A percentile compares a stretch with the other conserved stretches of the same genome.
phyloP scores from a whole-genome alignment of 306 rosid genomes.

The Neltuma alba region DNA sequence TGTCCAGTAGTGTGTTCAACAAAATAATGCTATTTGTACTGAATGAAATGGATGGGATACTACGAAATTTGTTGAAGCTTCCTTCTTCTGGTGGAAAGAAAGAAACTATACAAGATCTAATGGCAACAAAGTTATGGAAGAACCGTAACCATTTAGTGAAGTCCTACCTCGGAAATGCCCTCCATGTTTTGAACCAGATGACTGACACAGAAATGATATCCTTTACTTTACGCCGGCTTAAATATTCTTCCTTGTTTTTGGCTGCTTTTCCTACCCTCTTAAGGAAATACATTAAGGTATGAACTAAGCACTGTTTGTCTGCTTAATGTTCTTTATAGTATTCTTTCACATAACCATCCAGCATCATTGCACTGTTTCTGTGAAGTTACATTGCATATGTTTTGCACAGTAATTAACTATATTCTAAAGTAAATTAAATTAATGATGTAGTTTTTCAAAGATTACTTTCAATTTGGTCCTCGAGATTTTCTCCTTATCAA shows the following conservation, averaged over 20 bases:
- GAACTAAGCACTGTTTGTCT: slow-evolving; percentile 8
- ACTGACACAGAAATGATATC: slow-evolving; percentile 93
- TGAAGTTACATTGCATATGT: slow-evolving; percentile 26
- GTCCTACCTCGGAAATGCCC: slow-evolving; percentile 94
- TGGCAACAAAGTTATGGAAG: slow-evolving; percentile 75
- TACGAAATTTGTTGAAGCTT: slow-evolving; percentile 75
- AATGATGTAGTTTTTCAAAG: background rate
- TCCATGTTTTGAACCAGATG: slow-evolving; percentile 94
- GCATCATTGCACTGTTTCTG: background rate
- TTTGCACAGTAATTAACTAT: slow-evolving; percentile 22
- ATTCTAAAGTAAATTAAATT: background rate
- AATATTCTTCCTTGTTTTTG: slow-evolving; percentile 77
- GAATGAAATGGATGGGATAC: slow-evolving; percentile 85
- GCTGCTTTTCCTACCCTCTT: slow-evolving; percentile 87
- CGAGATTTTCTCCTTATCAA: background rate
- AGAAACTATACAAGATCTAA: slow-evolving; percentile 69
- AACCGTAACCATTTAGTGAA: slow-evolving; percentile 72
- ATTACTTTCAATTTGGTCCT: background rate
- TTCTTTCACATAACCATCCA: slow-evolving; percentile 8
- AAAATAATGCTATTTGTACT: slow-evolving; percentile 87
- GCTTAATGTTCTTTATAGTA: slow-evolving; percentile 17
- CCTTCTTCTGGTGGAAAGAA: slow-evolving; percentile 84
- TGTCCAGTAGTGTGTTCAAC: slow-evolving; percentile 88
- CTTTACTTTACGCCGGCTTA: slow-evolving; percentile 76
- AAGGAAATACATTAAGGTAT: slow-evolving; percentile 89